Conservation (phyloP, 352 stramenopile genomes). For the Halophytophthora polymorphica region DNA sequence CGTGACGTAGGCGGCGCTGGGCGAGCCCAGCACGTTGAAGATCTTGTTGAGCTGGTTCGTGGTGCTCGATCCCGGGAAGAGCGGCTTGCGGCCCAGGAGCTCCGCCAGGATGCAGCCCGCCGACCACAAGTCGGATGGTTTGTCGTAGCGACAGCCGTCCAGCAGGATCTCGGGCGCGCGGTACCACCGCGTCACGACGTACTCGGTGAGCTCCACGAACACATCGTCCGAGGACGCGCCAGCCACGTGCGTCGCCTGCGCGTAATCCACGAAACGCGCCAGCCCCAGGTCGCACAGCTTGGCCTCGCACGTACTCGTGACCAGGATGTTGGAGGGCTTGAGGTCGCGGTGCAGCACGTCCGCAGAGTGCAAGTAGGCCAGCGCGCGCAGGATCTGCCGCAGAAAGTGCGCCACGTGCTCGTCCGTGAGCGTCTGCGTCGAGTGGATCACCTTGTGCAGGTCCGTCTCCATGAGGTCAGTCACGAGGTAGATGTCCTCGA, state of each 20-base stretch:
- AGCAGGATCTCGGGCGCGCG: slow-evolving; percentile 92
- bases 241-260: slow-evolving; percentile 44
- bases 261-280: slow-evolving; percentile 72
- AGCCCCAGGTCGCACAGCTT: slow-evolving; percentile 96
- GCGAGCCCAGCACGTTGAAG: slow-evolving; percentile 91
- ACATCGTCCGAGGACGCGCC: slow-evolving; percentile 19
- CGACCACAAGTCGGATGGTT: slow-evolving; percentile 79
- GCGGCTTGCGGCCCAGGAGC: slow-evolving; percentile 89
- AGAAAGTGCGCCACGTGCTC: slow-evolving; percentile 95
- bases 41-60: slow-evolving; percentile 97
- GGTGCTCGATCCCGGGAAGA: slow-evolving; percentile 96
- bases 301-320: slow-evolving; percentile 95
- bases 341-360: slow-evolving; percentile 97
- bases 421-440: slow-evolving; percentile 87
- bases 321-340: slow-evolving; percentile 95
- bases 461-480: slow-evolving; percentile 96
- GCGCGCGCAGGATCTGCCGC: slow-evolving; percentile 94
- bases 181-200: slow-evolving; percentile 80
- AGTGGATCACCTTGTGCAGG: slow-evolving; percentile 90
- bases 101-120: slow-evolving; percentile 96
- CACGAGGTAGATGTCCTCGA: slow-evolving; percentile 96
- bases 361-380: slow-evolving; percentile 97
- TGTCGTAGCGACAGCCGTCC: slow-evolving; percentile 74
- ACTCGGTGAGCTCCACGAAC: slow-evolving; percentile 76
- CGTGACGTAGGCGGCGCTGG: slow-evolving; percentile 59